Evolutionary conservation across 2,329 filamentous ascomycete genomes (phyloP).

Genomic region (Aspergillus transmontanensis): DNA sequence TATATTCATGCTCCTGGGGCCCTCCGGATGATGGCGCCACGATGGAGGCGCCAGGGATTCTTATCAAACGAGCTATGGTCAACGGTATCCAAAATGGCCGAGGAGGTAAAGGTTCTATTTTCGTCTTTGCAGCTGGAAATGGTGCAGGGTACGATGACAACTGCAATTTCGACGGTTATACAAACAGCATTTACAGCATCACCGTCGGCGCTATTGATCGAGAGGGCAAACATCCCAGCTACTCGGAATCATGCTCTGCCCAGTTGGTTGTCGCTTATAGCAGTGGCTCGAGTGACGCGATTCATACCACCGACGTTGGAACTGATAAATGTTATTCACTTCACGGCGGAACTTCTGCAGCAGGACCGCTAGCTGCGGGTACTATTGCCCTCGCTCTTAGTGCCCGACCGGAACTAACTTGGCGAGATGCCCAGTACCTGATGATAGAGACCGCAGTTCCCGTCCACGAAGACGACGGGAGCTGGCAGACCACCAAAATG

Average conservation of each 20-base stretch:
- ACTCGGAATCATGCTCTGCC: constrained; percentile 94
- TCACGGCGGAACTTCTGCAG: constrained; percentile 96
- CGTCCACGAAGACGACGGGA: constrained; percentile 70
- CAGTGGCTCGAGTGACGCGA: constrained; percentile 83
- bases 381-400: constrained; percentile 87
- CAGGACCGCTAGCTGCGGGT: constrained; percentile 87
- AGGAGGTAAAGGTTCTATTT: constrained; percentile 81
- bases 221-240: constrained; percentile 86
- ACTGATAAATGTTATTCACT: constrained; percentile 72
- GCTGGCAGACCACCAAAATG: constrained; percentile 80
- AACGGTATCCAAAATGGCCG: constrained; percentile 90
- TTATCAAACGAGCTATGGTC: constrained; percentile 88
- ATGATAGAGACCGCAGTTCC: constrained; percentile 82
- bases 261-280: constrained; percentile 96
- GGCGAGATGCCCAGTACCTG: constrained; percentile 94
- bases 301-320: constrained; percentile 96
- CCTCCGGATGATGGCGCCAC: constrained; percentile 89
- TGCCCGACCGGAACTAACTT: constrained; percentile 81
- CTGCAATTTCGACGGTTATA: constrained; percentile 99
- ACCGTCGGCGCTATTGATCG: constrained; percentile 92
- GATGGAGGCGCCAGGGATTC: constrained; percentile 89
- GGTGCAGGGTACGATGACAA: constrained; percentile 86
- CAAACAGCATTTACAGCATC: constrained; percentile 98
- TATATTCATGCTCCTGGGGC: constrained; percentile 99
- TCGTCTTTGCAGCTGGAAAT: constrained; percentile 95